Base-by-base conservation (phyloP, 176 grass and related monocot species). In the Oryza glumipatula region DNA sequence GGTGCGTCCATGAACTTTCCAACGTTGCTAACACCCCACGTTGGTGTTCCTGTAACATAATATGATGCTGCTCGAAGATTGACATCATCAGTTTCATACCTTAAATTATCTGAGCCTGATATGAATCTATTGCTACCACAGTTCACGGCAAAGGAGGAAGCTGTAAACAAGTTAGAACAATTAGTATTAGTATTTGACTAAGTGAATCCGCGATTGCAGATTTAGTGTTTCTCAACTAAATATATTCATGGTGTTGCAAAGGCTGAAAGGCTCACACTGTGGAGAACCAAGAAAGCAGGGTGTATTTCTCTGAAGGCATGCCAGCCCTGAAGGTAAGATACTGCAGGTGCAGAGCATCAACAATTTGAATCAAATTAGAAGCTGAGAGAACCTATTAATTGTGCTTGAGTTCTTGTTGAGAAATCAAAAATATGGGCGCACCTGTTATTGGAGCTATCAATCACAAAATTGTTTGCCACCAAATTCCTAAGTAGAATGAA, bases 11-110 rank as follows among this genome's bases (percentile, higher is more conserved):
- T 44, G 72, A 98, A 98, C 0, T 0, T 82, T 49, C 95, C 93
- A 4, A 83, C 87, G 15, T 87, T 95, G 74, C 95, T 98, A 36
- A 95, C 93, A 72, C 87, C 95, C 95, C 95, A 98, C 51, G 78
- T 86, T 14, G 0, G 85, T 77, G 54, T 11, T 82, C 77, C 85
- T 15, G 76, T 87, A 67, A 95, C 86, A 82, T 70, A 58, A 79
- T 91, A 91, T 21, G 94, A 93, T 58, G 96, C 87, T 43, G 85
- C 7, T 68, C 67, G 75, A 51, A 98, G 78, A 45, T 0, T 81
- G 15, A 26, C 26, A 73, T 35, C 41, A 79, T 98, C 96, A 45
- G 76, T 1, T 67, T 95, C 73, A 67, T 95, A 98, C 11, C 43
- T 17, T 7, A 81, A 73, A 15, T 52, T 83, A 84, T 94, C 96